Percentiles rank a stretch among this genome's conserved stretches.
phyloP scores from a whole-genome alignment of 106 monocot species.

The Narthecium ossifragum region DNA sequence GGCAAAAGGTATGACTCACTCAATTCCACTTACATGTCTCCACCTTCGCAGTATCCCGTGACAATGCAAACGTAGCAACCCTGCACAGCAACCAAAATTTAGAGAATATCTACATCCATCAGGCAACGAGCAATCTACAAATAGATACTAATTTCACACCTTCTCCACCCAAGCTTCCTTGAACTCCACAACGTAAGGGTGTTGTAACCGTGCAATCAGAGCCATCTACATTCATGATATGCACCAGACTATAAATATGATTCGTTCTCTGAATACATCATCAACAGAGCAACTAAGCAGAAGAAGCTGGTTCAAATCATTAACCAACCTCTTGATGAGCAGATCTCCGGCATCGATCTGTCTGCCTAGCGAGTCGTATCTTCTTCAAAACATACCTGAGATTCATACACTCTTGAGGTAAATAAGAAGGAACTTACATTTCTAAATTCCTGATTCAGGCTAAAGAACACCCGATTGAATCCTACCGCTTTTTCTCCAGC shows the following conservation, averaged over 20 bases:
- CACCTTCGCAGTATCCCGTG: conserved; percentile 98
- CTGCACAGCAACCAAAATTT: conserved; percentile 24
- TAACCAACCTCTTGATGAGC: conserved; percentile 83
- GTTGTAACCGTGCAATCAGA: conserved; percentile 86
- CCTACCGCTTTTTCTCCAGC: conserved; percentile 82
- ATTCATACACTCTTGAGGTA: neutral
- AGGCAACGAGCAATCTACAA: neutral
- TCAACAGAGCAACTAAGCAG: neutral
- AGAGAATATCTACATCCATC: neutral
- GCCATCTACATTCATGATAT: conserved; percentile 62
- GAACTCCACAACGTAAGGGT: conserved; percentile 94
- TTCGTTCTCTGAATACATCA: neutral
- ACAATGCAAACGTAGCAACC: conserved; percentile 98
- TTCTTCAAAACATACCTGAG: conserved; percentile 96
- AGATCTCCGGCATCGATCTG: conserved; percentile 87
- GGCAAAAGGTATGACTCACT: neutral
- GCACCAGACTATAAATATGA: neutral
- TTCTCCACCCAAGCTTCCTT: conserved; percentile 99
- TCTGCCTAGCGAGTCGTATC: conserved; percentile 93
- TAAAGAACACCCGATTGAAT: too few relatives aligned
- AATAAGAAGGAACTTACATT: neutral
- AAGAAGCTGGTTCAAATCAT: too few relatives aligned
- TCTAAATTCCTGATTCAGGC: too few relatives aligned
- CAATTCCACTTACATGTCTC: conserved; percentile 76
- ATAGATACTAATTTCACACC: conserved; percentile 31